These are phyloP conservation scores for Incumbomyces delicatus DNA, from an alignment of 2,329 filamentous ascomycete species.

Conservation along the genomic window DNA sequence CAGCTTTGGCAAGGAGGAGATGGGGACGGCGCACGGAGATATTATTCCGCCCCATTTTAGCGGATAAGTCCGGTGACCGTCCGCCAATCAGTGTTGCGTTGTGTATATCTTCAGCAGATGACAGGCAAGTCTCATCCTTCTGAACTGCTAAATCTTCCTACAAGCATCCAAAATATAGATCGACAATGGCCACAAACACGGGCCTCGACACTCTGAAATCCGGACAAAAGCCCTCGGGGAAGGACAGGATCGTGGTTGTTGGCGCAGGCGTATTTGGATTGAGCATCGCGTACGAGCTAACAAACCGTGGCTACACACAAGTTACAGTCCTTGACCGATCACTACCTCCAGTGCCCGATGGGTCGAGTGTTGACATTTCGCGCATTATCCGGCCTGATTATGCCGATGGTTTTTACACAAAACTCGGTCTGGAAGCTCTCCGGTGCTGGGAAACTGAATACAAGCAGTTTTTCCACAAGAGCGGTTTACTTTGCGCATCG, in stretches of 20 bases:
- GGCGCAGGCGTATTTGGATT: conserved; percentile 59
- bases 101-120: too few species aligned
- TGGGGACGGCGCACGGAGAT: too few species aligned
- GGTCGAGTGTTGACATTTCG: conserved; percentile 50
- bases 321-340: conserved; percentile 46
- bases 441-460: conserved; percentile 4
- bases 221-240: background rate
- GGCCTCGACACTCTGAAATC: too few species aligned
- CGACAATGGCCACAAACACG: too few species aligned
- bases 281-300: conserved; percentile 59
- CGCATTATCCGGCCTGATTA: conserved; percentile 67
- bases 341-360: conserved; percentile 42
- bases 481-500: conserved; percentile 31
- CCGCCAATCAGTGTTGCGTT: too few species aligned
- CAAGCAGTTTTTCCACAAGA: conserved; percentile 27
- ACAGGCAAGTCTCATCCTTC: too few species aligned
- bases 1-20: too few species aligned
- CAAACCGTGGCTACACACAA: conserved; percentile 38
- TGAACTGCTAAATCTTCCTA: too few species aligned
- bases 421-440: conserved; percentile 61
- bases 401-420: conserved; percentile 64
- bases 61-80: too few species aligned
- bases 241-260: conserved; percentile 46
- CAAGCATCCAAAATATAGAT: too few species aligned
- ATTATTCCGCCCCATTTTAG: too few species aligned